Evolutionary conservation across 2,329 filamentous ascomycete genomes (phyloP), one percentile per base, ranked within the genome.

Genomic region (Gyromitra esculenta): DNA sequence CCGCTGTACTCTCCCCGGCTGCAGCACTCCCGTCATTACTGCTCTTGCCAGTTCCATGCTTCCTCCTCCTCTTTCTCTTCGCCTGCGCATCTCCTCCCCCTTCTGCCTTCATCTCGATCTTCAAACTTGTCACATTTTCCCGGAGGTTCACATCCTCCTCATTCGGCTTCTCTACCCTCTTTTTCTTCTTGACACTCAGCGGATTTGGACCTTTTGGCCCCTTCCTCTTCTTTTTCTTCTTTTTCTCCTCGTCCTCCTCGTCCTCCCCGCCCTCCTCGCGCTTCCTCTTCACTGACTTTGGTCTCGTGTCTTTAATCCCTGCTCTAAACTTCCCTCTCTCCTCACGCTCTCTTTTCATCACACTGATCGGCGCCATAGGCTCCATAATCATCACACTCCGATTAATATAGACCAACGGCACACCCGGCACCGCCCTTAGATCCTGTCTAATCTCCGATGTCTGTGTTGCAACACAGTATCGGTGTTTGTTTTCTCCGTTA

Each of bases 311-410:
- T 83, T 88, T 91, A 79, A 94, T 84, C 60, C 91, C 92, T 18
- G 88, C 87, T 79, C 90, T 88, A 81, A 94, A 92, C 84, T 96
- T 96, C 73, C 86, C 87, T 80, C 87, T 88, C 85, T 96, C 93
- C 78, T 92, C 91, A 75, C 86, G 86, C 66, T 90, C 88, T 77
- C 91, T 88, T 60, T 89, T 86, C 74, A 88, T 86, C 50, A 87
- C 87, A 15, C 90, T 92, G 69, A 87, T 87, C 50, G 86, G 87
- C 18, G 91, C 90, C 91, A 96, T 93, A 13, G 91, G 91, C 83
- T 92, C 89, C 86, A 92, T 87, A 71, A 91, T 90, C 89, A 95
- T 92, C 69, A 96, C 92, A 77, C 90, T 92, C 72, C 91, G 87
- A 79, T 90, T 90, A 79, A 95, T 91, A 82, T 95, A 95, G 60